phyloP scores from a whole-genome alignment of 2,329 filamentous ascomycete species.

The Diaporthe batatas region DNA sequence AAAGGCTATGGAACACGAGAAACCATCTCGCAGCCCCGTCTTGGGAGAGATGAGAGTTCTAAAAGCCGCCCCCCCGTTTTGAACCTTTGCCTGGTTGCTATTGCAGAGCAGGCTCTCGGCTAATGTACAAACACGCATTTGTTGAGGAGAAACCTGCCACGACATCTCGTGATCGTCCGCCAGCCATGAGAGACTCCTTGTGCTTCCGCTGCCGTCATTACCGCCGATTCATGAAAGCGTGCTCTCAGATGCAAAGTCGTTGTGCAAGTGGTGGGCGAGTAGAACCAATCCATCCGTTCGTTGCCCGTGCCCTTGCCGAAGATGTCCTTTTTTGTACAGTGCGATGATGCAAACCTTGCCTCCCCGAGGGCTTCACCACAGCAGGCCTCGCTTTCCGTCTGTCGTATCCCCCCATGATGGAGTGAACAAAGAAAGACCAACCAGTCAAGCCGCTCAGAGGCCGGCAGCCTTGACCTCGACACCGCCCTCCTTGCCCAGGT shows the following conservation, averaged over 20 bases:
- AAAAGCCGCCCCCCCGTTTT: conserved; percentile 12
- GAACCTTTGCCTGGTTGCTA: conserved; percentile 8
- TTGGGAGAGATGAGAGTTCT: conserved; percentile 29
- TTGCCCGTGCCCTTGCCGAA: conserved; percentile 7
- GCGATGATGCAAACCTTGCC: conserved; percentile 4
- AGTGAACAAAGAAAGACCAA: not conserved
- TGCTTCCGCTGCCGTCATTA: not conserved
- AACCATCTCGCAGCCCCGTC: conserved; percentile 12
- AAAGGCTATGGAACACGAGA: conserved; percentile 33
- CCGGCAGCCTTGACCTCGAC: conserved; percentile 61
- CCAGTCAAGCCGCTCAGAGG: conserved; percentile 56
- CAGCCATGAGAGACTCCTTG: not conserved
- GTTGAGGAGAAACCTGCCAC: not conserved
- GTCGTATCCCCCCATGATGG: not conserved
- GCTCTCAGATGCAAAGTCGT: conserved; percentile 1
- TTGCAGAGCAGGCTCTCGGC: conserved; percentile 22
- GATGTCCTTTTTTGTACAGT: conserved; percentile 20
- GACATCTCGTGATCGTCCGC: not conserved
- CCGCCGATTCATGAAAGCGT: conserved; percentile 8
- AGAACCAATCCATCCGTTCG: not conserved
- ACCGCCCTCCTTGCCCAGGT: conserved; percentile 62
- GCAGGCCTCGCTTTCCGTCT: not conserved
- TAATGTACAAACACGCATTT: conserved; percentile 28
- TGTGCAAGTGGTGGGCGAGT: not conserved
- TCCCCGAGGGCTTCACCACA: not conserved